A percentile compares a stretch with the other conserved stretches of the same genome.
These are phyloP conservation scores for Fusarium neocosmosporiellum DNA, from an alignment of 2,329 filamentous ascomycete genomes.

Conservation along the genomic window DNA sequence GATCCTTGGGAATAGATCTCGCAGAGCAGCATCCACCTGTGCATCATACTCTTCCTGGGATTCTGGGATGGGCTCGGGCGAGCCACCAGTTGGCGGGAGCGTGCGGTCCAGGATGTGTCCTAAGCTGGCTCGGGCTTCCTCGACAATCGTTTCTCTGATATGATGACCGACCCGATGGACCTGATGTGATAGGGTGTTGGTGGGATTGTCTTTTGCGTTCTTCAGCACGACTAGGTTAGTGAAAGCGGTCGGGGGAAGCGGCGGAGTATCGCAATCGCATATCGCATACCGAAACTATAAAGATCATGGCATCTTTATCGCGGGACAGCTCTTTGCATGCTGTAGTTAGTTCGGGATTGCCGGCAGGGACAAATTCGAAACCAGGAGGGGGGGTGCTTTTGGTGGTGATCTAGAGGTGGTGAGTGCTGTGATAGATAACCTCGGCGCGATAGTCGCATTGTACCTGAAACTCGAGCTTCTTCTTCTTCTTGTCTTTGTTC, in stretches of 20 bases:
- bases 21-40: conserved; percentile 71
- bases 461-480: conserved; percentile 73
- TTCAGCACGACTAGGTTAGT: conserved; percentile 32
- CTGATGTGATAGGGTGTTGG: conserved; percentile 60
- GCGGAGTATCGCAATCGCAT: background rate
- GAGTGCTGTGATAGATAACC: conserved; percentile 43
- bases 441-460: conserved; percentile 34
- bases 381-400: conserved; percentile 66
- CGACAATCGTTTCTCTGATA: conserved; percentile 68
- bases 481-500: conserved; percentile 72
- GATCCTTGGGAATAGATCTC: conserved; percentile 73
- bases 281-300: conserved; percentile 70
- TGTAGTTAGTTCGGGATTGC: conserved; percentile 69
- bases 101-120: conserved; percentile 40
- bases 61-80: conserved; percentile 69
- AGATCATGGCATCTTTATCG: conserved; percentile 71
- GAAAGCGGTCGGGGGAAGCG: background rate
- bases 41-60: conserved; percentile 69
- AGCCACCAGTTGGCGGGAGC: conserved; percentile 40
- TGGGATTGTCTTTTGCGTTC: conserved; percentile 45
- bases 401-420: conserved; percentile 61
- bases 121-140: conserved; percentile 58
- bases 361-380: conserved; percentile 71
- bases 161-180: conserved; percentile 71
- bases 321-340: conserved; percentile 74